Conservation (phyloP, 2,329 filamentous ascomycete genomes). For the Colletotrichum eleusines region DNA sequence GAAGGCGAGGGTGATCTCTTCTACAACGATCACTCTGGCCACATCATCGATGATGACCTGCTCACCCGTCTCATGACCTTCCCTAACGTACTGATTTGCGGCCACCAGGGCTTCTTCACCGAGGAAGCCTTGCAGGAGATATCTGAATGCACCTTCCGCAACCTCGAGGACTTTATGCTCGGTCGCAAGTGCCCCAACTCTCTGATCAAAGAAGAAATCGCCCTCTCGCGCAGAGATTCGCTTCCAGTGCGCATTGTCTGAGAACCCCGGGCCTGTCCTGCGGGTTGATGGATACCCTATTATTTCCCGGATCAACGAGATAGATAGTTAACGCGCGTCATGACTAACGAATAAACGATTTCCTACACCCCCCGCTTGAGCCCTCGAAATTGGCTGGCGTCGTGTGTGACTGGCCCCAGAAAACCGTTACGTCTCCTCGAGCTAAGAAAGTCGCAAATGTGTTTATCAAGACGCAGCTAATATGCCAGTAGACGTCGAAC, state of each 20-base stretch:
- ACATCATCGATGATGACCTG: conserved; percentile 75
- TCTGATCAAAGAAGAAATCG: conserved; percentile 47
- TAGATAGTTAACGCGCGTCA: conserved; percentile 28
- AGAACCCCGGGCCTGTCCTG: neutral
- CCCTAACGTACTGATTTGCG: conserved; percentile 74
- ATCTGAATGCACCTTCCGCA: conserved; percentile 68
- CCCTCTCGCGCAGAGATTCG: conserved; percentile 44
- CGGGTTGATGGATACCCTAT: conserved; percentile 8
- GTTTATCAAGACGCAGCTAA: neutral
- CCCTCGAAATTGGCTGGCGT: neutral
- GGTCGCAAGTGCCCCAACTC: conserved; percentile 53
- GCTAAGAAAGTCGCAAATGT: too few relatives aligned
- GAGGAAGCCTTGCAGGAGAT: conserved; percentile 74
- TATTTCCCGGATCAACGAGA: neutral
- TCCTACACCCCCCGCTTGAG: neutral
- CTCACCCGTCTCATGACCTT: conserved; percentile 76
- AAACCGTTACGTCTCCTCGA: neutral
- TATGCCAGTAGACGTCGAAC: neutral
- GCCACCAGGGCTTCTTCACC: conserved; percentile 79
- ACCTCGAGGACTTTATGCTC: conserved; percentile 61
- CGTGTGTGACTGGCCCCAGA: neutral
- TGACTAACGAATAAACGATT: conserved; percentile 34
- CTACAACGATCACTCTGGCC: conserved; percentile 73
- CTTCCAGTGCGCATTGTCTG: conserved; percentile 50
- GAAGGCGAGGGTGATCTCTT: conserved; percentile 74